These are phyloP conservation scores for Epichloe scottii DNA, from an alignment of 2,329 filamentous ascomycete species.

Conservation along the genomic window DNA sequence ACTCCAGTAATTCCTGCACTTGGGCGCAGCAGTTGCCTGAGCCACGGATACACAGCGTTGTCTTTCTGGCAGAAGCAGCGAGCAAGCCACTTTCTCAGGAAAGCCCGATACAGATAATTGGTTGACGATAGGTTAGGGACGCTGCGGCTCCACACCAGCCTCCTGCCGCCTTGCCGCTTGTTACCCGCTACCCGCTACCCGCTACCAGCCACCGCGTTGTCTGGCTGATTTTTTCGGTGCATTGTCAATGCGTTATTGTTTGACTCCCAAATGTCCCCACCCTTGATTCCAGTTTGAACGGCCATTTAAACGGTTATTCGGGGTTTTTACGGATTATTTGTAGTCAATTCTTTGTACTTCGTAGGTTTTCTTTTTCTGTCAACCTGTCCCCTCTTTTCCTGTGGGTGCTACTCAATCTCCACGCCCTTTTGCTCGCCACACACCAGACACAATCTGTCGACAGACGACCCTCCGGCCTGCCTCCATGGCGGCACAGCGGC, in stretches of 20 bases:
- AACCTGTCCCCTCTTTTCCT: background rate
- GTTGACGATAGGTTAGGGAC: too few species aligned
- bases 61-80: too few species aligned
- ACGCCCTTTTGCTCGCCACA: background rate
- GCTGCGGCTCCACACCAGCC: background rate
- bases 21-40: too few species aligned
- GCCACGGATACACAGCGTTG: too few species aligned
- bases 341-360: too few species aligned
- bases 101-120: background rate
- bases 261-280: background rate
- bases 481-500: constrained; percentile 11
- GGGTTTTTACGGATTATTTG: background rate
- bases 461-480: background rate
- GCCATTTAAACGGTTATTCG: background rate
- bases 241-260: background rate
- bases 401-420: background rate
- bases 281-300: background rate
- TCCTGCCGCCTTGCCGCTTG: background rate
- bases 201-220: constrained; percentile 1
- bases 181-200: background rate
- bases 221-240: background rate
- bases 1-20: too few species aligned
- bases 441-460: background rate
- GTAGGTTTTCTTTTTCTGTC: background rate
- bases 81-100: background rate